Evolutionary conservation across 176 grass and related monocot species (phyloP).

Genomic region (Avena sativa): DNA sequence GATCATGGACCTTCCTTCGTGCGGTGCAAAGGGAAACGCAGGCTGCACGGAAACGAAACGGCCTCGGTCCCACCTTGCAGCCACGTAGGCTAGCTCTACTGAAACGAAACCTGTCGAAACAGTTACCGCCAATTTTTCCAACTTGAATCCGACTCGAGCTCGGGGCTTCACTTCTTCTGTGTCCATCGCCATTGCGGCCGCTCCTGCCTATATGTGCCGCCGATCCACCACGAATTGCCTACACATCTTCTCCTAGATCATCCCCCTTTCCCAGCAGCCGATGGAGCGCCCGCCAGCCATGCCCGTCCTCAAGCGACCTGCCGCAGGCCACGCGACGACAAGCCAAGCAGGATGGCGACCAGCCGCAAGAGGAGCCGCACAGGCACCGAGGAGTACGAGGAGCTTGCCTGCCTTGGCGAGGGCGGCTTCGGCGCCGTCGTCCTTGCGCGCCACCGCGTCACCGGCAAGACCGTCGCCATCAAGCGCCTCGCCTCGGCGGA

Average conservation of each 20-base stretch:
- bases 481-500: neutral
- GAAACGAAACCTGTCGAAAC: neutral
- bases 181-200: neutral
- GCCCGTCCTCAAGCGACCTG: conserved; percentile 11
- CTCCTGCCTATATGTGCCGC: neutral
- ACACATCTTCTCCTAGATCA: too few species aligned
- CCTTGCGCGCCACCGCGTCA: neutral
- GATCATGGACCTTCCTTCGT: too few species aligned
- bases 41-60: neutral
- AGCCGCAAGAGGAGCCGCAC: neutral
- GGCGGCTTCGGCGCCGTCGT: neutral
- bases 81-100: too few species aligned
- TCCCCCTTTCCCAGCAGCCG: neutral
- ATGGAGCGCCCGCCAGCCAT: neutral
- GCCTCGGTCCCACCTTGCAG: neutral
- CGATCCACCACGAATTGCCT: neutral
- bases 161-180: neutral
- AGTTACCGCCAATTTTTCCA: neutral
- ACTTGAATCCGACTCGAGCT: neutral
- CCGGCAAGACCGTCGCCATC: neutral
- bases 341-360: neutral
- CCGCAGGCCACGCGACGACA: neutral
- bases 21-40: neutral
- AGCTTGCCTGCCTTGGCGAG: neutral
- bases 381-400: neutral